Conservation (phyloP, 2,329 filamentous ascomycete species). For the Fusarium secorum region DNA sequence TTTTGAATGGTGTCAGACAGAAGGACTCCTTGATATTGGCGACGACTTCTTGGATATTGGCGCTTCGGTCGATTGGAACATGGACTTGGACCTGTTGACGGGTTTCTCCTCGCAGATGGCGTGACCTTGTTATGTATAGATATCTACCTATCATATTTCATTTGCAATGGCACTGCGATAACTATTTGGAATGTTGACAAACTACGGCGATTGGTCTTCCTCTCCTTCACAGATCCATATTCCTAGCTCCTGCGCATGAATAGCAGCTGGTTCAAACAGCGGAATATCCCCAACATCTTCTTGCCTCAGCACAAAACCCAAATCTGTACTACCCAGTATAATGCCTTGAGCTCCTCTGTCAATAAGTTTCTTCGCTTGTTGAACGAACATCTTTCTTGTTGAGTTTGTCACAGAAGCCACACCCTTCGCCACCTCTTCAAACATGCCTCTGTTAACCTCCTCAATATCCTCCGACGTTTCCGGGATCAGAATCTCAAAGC, state of each 20-base stretch:
- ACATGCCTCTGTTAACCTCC: background rate
- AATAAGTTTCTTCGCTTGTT: background rate
- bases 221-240: background rate
- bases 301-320: background rate
- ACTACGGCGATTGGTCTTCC: background rate
- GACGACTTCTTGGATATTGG: background rate
- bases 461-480: background rate
- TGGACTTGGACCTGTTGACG: background rate
- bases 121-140: background rate
- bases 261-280: background rate
- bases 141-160: background rate
- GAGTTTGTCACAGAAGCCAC: background rate
- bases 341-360: background rate
- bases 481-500: background rate
- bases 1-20: background rate
- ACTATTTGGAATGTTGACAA: rapidly evolving
- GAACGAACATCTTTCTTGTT: background rate
- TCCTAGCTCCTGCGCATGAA: background rate
- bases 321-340: background rate
- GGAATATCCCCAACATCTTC: background rate
- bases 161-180: background rate
- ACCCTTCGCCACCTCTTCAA: background rate
- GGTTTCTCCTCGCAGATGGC: background rate
- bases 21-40: background rate
- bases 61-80: background rate